Evolutionary conservation across 2,329 filamentous ascomycete genomes (phyloP), one percentile per base, ranked within the genome.

Genomic region (Neofusicoccum sp.): DNA sequence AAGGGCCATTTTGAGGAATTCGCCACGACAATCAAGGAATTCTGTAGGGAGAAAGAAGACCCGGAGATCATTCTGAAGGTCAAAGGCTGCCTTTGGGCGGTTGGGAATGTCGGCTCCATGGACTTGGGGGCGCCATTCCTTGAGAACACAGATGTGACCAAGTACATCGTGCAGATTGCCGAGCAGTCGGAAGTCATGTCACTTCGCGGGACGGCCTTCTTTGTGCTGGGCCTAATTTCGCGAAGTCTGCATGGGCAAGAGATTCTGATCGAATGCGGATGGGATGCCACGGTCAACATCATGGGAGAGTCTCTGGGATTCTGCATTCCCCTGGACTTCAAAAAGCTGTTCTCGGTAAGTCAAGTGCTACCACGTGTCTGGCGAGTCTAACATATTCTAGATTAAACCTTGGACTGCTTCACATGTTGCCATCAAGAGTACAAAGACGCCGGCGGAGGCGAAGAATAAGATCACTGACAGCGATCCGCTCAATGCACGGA

Each of bases 1-100:
- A 99, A 97, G 68, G 95, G 95, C 0, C 95, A 99, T 70, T 99
- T 99, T 76, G 88, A 92, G 64, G 93, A 98, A 69, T 99, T 99
- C 69, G 89, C 88, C 0, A 82, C 86, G 47, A 97, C 91, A 0
- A 96, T 99, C 65, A 87, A 89, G 51, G 92, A 98, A 64, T 89
- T 92, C 67, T 90, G 89, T 36, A 88, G 93, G 80, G 89, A 95
- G 67, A 87, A 88, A 43, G 89, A 96, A 65, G 95, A 99, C 68
- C 73, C 84, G 0, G 95, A 99, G 74, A 84, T 89, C 26, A 87
- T 98, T 45, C 86, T 91, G 62, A 98, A 97, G 72, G 91, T 98
- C 65, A 99, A 99, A 74, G 95, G 93, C 6, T 97, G 92, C 71
- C 81, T 99, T 49, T 99, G 95, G 95, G 95, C 95, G 0, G 92